Percentiles rank a stretch among this genome's conserved stretches.
Evolutionary conservation across 441 rosid species (phyloP).

Genomic region (Brassica balearica): DNA sequence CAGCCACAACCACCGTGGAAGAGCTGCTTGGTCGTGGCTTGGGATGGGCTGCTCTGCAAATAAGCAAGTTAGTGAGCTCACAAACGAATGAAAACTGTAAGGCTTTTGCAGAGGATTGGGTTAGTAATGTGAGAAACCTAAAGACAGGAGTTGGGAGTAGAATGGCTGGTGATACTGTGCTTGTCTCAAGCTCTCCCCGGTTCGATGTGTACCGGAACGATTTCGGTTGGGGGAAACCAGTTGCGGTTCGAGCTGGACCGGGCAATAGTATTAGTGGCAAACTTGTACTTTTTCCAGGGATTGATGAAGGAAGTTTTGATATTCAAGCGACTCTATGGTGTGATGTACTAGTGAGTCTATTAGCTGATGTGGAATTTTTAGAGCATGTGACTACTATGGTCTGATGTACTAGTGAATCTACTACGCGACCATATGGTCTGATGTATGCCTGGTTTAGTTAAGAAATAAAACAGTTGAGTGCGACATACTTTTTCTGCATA

Average conservation of each 20-base stretch:
- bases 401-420: not conserved
- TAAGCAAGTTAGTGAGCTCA: conserved; percentile 31
- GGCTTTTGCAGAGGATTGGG: conserved; percentile 1
- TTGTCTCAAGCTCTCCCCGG: conserved; percentile 43
- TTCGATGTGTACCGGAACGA: conserved; percentile 49
- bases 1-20: conserved; percentile 3
- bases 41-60: conserved; percentile 32
- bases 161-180: not conserved
- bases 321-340: conserved; percentile 39
- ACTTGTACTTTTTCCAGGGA: conserved; percentile 34
- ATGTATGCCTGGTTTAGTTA: not conserved
- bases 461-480: not conserved
- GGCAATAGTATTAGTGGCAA: conserved; percentile 31
- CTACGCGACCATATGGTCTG: not conserved
- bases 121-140: conserved; percentile 34
- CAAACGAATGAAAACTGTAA: conserved; percentile 19
- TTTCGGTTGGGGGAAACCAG: conserved; percentile 61
- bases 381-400: conserved; percentile 20
- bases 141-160: not conserved
- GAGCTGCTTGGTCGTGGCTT: conserved; percentile 38
- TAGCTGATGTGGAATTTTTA: conserved; percentile 20
- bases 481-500: not conserved
- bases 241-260: conserved; percentile 41
- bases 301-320: conserved; percentile 49
- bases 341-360: conserved; percentile 16